phyloP scores from a whole-genome alignment of 2,329 filamentous ascomycete genomes.

The Cladophialophora psammophila region DNA sequence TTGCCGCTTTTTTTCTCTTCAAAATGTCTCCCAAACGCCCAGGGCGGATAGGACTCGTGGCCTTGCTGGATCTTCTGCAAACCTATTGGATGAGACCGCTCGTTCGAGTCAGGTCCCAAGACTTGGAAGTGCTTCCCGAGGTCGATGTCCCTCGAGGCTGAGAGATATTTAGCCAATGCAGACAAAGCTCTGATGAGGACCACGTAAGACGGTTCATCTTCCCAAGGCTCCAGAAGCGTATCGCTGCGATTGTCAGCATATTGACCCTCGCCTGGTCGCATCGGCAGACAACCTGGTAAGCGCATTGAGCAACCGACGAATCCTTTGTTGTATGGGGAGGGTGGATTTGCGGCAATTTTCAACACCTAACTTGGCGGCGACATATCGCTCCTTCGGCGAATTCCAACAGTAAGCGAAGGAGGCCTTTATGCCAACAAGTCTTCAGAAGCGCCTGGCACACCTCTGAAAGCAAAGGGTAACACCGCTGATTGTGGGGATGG shows the following conservation, averaged over 20 bases:
- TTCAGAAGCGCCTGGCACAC: conserved; percentile 7
- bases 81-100: background rate
- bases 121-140: background rate
- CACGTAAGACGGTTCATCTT: background rate
- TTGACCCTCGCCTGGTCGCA: background rate
- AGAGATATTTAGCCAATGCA: background rate
- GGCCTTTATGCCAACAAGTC: conserved; percentile 13
- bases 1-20: background rate
- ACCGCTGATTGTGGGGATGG: conserved; percentile 30
- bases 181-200: background rate
- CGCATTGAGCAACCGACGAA: background rate
- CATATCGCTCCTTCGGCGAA: conserved; percentile 47
- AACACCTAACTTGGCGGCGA: conserved; percentile 5
- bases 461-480: conserved; percentile 17
- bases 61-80: background rate
- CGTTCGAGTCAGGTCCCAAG: conserved; percentile 4
- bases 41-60: background rate
- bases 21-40: background rate
- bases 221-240: background rate
- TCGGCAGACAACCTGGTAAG: background rate
- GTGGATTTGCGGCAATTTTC: conserved; percentile 13
- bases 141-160: background rate
- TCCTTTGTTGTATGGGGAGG: background rate
- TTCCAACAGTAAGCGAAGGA: conserved; percentile 53
- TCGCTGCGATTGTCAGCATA: background rate